Evolutionary conservation across 306 rosid genomes (phyloP).

Genomic region (Prunus mira): DNA sequence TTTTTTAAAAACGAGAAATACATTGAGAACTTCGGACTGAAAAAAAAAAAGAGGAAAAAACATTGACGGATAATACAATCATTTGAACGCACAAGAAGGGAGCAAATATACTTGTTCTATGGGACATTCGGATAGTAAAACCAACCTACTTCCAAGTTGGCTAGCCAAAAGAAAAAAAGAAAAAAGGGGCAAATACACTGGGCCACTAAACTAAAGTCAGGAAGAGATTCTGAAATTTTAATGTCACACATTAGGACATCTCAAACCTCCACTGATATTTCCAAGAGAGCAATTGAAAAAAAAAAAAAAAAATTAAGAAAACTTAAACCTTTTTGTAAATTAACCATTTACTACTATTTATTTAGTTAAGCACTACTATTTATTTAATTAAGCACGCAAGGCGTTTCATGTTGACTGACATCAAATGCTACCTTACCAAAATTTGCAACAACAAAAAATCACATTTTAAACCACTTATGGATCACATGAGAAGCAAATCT

Average conservation of each 20-base stretch:
- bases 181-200: neutral
- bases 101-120: neutral
- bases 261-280: neutral
- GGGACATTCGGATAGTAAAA: neutral
- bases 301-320: too few species aligned
- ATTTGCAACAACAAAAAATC: neutral
- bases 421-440: neutral
- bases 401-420: neutral
- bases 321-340: neutral
- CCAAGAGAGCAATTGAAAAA: neutral
- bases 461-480: neutral
- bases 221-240: neutral
- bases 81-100: neutral
- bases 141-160: neutral
- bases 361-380: neutral
- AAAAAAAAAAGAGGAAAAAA: neutral
- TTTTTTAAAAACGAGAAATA: neutral
- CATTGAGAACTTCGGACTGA: too few species aligned
- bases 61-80: neutral
- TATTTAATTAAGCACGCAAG: neutral
- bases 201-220: neutral
- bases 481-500: constrained; percentile 7
- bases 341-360: neutral
- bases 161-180: neutral
- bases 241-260: neutral